Evolutionary conservation across 75 land plant species (phyloP), one percentile per base, ranked within the genome.

Genomic region (Cupressus sempervirens): DNA sequence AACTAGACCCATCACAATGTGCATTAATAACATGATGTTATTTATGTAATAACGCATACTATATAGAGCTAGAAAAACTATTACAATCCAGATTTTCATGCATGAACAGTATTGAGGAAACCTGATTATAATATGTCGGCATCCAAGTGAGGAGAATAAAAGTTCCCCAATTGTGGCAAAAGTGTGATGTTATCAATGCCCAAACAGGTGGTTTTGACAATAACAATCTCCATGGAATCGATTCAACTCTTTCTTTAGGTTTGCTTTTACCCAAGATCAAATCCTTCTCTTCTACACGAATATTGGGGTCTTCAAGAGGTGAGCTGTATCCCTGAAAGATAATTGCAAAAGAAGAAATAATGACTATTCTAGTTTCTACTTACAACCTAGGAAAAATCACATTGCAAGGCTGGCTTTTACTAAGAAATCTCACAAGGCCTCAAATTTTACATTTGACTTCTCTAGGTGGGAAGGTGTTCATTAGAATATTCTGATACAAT

Each of bases 51-150:
- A 32, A 32, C 0, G 30, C 3, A 32, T 72, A 32, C 35, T 72
- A 72, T 36, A 68, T n/a, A 72, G 35, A 72, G 12, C 74, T 30
- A 32, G 32, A 72, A 29, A 14, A 72, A 32, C 74, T 72, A 45
- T 2, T n/a, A 79, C 45, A 77, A 43, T 20, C 23, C 29, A 77
- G 46, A 23, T 43, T 77, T n/a, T n/a, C n/a, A n/a, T 77, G 9
- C 3, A 8, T 43, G 43, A 79, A 45, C 41, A 50, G 5, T 18
- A 52, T 38, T 82, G 52, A 54, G 36, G 23, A 81, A 72, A 98
- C 99, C 98, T 98, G 98, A 86, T 93, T 96, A 85, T 98, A 98
- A 89, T 98, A 98, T 77, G 99, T 96, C 38, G 99, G 99, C 99
- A 98, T 98, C 99, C 99, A 98, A 32, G 99, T 98, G 46, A 98